Evolutionary conservation across 192 early-diverging fungal species (phyloP).

Genomic region (Coemansia sp.): DNA sequence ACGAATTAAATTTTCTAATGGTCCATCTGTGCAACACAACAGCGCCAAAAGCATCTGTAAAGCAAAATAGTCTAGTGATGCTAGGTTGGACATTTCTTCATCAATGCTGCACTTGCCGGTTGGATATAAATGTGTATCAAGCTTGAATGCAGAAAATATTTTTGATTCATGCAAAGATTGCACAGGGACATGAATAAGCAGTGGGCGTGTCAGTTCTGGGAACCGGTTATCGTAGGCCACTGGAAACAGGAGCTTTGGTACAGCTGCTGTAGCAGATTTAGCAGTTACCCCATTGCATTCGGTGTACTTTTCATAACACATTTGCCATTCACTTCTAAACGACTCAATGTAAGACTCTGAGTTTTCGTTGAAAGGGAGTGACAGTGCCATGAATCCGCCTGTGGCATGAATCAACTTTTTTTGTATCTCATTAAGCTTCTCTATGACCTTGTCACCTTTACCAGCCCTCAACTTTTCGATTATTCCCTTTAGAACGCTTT

Average conservation of each 20-base stretch:
- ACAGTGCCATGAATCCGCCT: slow-evolving; percentile 21
- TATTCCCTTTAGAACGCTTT: slow-evolving; percentile 60
- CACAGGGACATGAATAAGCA: slow-evolving; percentile 51
- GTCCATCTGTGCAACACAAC: slow-evolving; percentile 72
- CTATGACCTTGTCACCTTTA: slow-evolving; percentile 7
- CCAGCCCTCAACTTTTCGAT: slow-evolving; percentile 25
- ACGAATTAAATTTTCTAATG: slow-evolving; percentile 72
- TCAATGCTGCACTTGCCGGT: slow-evolving; percentile 21
- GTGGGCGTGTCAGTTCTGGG: slow-evolving; percentile 43
- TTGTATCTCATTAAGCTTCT: slow-evolving; percentile 16
- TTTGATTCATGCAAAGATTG: slow-evolving; percentile 54
- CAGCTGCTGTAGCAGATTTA: not conserved
- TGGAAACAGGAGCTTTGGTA: slow-evolving; percentile 30
- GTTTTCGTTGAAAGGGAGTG: slow-evolving; percentile 15
- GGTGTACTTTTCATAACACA: slow-evolving; percentile 10
- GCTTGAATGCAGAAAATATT: slow-evolving; percentile 41
- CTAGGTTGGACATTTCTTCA: slow-evolving; percentile 37
- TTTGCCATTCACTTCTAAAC: slow-evolving; percentile 27
- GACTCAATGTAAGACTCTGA: slow-evolving; percentile 15
- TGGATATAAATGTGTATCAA: slow-evolving; percentile 31
- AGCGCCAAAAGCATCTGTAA: slow-evolving; percentile 66
- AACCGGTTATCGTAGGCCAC: slow-evolving; percentile 43
- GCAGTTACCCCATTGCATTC: not conserved
- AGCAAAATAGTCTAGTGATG: slow-evolving; percentile 55
- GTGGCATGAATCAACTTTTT: slow-evolving; percentile 2